Base-by-base conservation (phyloP, 768 basidiomycete species). In the Phanerochaete sordida region DNA sequence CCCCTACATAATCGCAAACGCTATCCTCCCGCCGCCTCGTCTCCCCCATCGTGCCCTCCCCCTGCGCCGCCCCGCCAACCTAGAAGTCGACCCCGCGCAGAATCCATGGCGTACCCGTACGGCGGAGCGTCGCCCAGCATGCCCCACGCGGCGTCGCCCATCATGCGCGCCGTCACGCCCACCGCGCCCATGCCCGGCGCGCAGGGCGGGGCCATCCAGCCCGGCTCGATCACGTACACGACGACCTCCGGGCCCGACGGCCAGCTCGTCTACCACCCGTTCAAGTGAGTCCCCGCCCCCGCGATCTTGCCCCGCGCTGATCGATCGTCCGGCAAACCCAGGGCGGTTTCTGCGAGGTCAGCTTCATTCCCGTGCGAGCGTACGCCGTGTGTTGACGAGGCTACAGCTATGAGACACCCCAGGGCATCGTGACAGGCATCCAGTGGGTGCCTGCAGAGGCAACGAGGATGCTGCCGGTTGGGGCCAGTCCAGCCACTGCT, bases 151-250 rank as follows among this genome's bases (percentile, higher is more conserved):
- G 52, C 62, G 4, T 53, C 65, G 50, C 64, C 59, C 21, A 27
- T 59, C 19, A 21, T 37, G 15, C 58, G 62, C 19, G 37, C 58
- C 35, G 52, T 48, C 31, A 58, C 66, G 19, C 59, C 58, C 11
- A 21, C 58, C 28, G 47, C 59, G 24, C 59, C 62, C 30, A 58
- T 66, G 23, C 67, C 66, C 56, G 58, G 63, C n/a, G 71, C 71
- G 45, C 79, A 83, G 70, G 19, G 13, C n/a, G 53, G 52, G 1
- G 35, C 53, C 9, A 84, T 90, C 57, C 74, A 77, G 35, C 80
- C 88, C 33, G 89, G 88, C n/a, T 74, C 87, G 37, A 78, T 87
- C 66, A 90, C 87, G 23, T 91, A 90, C 63, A 88, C 88, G 0
- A 89, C 88, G 12, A 79, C 84, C 1, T 80, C 76, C 0, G 79